Evolutionary conservation across 139 green algal genomes (phyloP).

Genomic region (Pleodorina starrii): DNA sequence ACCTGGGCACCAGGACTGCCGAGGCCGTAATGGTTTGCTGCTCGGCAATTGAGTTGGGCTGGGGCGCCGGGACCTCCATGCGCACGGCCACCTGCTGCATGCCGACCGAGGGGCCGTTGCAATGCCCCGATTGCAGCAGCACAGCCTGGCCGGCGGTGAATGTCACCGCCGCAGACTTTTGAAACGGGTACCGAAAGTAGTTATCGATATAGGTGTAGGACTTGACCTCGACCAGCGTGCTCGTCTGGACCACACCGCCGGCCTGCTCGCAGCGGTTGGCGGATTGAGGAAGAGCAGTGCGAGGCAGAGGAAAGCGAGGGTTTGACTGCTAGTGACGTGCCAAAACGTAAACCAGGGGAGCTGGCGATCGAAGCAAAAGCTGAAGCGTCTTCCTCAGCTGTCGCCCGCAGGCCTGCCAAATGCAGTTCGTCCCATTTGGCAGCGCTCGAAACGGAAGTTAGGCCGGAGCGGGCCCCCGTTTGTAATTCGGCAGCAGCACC

Average conservation of each 20-base stretch:
- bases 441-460: too few relatives aligned
- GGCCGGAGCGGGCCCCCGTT: too few relatives aligned
- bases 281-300: too few relatives aligned
- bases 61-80: not conserved
- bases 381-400: too few relatives aligned
- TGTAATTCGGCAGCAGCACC: too few relatives aligned
- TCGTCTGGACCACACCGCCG: not conserved
- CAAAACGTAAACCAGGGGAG: too few relatives aligned
- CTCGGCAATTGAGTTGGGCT: slow-evolving; percentile 31
- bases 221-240: not conserved
- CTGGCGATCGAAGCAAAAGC: too few relatives aligned
- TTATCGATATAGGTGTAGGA: slow-evolving; percentile 15
- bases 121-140: slow-evolving; percentile 38
- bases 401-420: not conserved
- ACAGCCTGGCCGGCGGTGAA: slow-evolving; percentile 46
- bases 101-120: slow-evolving; percentile 19
- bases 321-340: too few relatives aligned
- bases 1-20: not conserved
- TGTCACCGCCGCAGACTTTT: slow-evolving; percentile 2
- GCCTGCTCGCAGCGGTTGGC: too few relatives aligned
- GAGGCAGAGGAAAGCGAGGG: too few relatives aligned
- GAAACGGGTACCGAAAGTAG: slow-evolving; percentile 15
- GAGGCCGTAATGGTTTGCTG: not conserved
- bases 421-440: too few relatives aligned
- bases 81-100: slow-evolving; percentile 32